Base-by-base conservation (phyloP, 306 rosid genomes). In the Sindora glabra region DNA sequence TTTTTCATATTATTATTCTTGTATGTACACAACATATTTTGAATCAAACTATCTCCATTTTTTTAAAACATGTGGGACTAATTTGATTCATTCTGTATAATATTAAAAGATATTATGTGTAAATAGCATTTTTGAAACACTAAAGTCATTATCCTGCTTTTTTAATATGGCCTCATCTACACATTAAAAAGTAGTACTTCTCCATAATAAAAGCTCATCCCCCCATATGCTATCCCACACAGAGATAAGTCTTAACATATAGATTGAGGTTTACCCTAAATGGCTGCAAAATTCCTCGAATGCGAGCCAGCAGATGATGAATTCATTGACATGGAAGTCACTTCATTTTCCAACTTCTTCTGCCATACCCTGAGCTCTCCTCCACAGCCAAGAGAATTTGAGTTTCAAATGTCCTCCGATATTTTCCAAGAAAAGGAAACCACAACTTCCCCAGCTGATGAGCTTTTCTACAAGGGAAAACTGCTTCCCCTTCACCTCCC, bases 401-500 rank as follows among this genome's bases (percentile, higher is more conserved):
- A 94, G 87, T 94, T 94, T 67, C 97, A 94, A 77, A 94, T 86
- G 99, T 84, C 94, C 10, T 78, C 86, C n/a, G n/a, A n/a, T 37
- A 70, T 55, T 14, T 59, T 76, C 61, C 76, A 74, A 62, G 90
- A 83, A 9, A 72, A 74, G 74, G 86, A 83, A 10, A 37, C 77
- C 9, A 74, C 91, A 34, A 79, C 97, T 74, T 94, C 97, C 12
- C 99, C 99, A 29, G 97, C 99, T 40, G 99, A 94, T n/a, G 99
- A 94, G 81, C 99, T 94, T 56, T 94, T 94, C 81, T 94, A 94
- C 84, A 94, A 89, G 62, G 99, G 97, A 49, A 94, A 94, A 69
- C 94, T 94, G 27, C 97, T 94, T 45, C 99, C 99, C 14, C 99
- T 94, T 69, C 99, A 94, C 66, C 95, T 84, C 12, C 99, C 99